A percentile compares a stretch with the other conserved stretches of the same genome.
These are phyloP conservation scores for Trametes cubensis DNA, from an alignment of 768 basidiomycete genomes.

Conservation along the genomic window DNA sequence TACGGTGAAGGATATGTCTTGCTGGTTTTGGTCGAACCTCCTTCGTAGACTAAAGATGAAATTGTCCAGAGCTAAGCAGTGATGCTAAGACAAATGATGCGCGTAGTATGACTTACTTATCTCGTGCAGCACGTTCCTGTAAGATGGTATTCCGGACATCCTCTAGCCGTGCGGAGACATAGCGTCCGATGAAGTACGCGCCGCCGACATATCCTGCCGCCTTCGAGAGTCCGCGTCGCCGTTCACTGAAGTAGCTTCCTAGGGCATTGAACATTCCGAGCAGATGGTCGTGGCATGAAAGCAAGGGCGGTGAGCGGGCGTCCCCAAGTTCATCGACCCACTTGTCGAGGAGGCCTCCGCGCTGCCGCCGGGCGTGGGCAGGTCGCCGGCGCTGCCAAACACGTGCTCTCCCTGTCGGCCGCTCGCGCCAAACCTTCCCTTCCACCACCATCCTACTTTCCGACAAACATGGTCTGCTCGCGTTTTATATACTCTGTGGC, in stretches of 20 bases:
- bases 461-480: conserved; percentile 25
- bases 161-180: conserved; percentile 61
- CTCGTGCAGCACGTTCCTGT: conserved; percentile 62
- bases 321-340: conserved; percentile 9
- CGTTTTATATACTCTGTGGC: neutral
- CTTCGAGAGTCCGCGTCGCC: conserved; percentile 49
- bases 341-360: neutral
- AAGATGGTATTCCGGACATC: conserved; percentile 67
- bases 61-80: neutral
- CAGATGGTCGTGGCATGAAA: conserved; percentile 22
- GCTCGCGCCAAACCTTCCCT: conserved; percentile 19
- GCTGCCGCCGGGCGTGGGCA: conserved; percentile 10
- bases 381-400: conserved; percentile 28
- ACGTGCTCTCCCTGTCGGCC: conserved; percentile 26
- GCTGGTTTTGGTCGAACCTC: conserved; percentile 75
- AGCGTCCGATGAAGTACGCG: conserved; percentile 62
- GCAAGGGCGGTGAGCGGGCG: conserved; percentile 14
- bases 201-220: conserved; percentile 58
- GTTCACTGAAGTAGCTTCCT: conserved; percentile 51
- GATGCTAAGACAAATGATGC: neutral
- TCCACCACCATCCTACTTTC: conserved; percentile 21
- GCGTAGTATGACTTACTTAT: conserved; percentile 56
- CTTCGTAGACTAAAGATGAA: conserved; percentile 55
- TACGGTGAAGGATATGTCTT: conserved; percentile 76
- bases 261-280: conserved; percentile 47